These are phyloP conservation scores for Viola odorata DNA, from an alignment of 345 rosid species.

Conservation along the genomic window DNA sequence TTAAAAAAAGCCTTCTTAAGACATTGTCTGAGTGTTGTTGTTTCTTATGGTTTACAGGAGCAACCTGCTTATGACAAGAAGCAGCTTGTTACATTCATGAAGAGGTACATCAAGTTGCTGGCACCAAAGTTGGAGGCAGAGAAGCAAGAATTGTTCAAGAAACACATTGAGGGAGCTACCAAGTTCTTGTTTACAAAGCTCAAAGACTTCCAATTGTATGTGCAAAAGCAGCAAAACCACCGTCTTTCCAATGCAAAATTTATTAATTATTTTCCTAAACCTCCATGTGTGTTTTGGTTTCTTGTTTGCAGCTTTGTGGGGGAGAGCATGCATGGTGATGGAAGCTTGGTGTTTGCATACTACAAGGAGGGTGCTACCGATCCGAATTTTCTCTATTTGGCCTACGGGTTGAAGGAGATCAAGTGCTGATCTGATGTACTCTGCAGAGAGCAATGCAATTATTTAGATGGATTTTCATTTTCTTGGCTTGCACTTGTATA, in stretches of 20 bases:
- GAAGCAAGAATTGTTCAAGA: conserved; percentile 56
- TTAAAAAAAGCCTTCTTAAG: no score
- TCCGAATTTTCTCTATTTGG: conserved; percentile 89
- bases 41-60: conserved; percentile 53
- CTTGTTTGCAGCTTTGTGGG: conserved; percentile 66
- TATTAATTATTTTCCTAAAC: no score
- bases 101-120: conserved; percentile 72
- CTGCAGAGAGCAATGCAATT: not conserved
- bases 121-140: conserved; percentile 56
- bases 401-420: conserved; percentile 72
- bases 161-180: conserved; percentile 82
- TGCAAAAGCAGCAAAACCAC: no score
- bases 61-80: conserved; percentile 93
- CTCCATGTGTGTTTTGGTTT: not conserved
- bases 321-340: conserved; percentile 83
- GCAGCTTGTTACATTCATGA: conserved; percentile 56
- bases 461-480: no score
- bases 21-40: not conserved
- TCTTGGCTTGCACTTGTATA: no score
- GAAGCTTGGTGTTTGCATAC: conserved; percentile 74
- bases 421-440: conserved; percentile 50
- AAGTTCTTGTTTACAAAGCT: conserved; percentile 80
- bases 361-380: conserved; percentile 89
- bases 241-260: no score
- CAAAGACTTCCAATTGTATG: conserved; percentile 89